Conservation (phyloP, 1,139 yeast genomes). For the Magnusiomyces fungicola region DNA sequence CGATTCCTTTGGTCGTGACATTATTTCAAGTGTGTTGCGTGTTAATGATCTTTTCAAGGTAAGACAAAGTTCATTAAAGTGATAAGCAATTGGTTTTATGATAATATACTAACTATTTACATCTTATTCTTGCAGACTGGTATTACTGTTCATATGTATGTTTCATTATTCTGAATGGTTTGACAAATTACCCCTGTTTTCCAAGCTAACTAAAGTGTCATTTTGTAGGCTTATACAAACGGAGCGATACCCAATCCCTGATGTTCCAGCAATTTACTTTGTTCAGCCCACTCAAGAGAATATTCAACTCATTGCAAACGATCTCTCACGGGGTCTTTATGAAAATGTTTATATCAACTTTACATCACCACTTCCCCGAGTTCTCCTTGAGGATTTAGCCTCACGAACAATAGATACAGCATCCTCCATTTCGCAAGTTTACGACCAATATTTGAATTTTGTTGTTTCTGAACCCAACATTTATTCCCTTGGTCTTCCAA, state of each 20-base stretch:
- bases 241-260: slow-evolving; percentile 73
- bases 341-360: slow-evolving; percentile 78
- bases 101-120: too few species aligned
- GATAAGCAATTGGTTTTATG: too few species aligned
- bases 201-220: slow-evolving; percentile 11
- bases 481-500: slow-evolving; percentile 65
- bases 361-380: slow-evolving; percentile 70
- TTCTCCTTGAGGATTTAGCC: slow-evolving; percentile 81
- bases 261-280: slow-evolving; percentile 90
- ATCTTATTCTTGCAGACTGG: slow-evolving; percentile 71
- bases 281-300: slow-evolving; percentile 82
- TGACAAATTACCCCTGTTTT: not conserved
- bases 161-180: too few species aligned
- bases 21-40: slow-evolving; percentile 80
- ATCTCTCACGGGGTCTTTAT: slow-evolving; percentile 65
- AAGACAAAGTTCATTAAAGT: too few species aligned
- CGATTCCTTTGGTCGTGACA: slow-evolving; percentile 73
- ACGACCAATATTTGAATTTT: slow-evolving; percentile 87
- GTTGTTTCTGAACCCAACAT: slow-evolving; percentile 88
- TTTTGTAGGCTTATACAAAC: slow-evolving; percentile 44
- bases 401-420: slow-evolving; percentile 66
- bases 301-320: slow-evolving; percentile 58
- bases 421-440: slow-evolving; percentile 71
- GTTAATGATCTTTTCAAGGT: slow-evolving; percentile 75
- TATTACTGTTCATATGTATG: slow-evolving; percentile 69